Evolutionary conservation across 2,329 filamentous ascomycete species (phyloP).

Genomic region (Myriosclerotinia duriaeana): DNA sequence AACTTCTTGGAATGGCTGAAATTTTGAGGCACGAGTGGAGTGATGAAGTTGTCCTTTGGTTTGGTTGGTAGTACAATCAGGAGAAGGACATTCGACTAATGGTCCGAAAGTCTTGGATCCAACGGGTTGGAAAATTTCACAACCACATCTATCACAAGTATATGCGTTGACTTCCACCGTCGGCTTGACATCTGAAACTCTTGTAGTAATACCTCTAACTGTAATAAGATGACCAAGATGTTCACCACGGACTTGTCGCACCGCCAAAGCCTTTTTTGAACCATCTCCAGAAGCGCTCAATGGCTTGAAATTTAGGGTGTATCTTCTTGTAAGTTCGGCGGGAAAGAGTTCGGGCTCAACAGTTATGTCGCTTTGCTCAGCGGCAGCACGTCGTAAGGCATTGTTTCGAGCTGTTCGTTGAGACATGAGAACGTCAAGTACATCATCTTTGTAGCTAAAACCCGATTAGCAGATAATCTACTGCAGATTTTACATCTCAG

Average conservation of each 20-base stretch:
- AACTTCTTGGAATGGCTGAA: conserved; percentile 95
- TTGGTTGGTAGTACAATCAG: conserved; percentile 88
- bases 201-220: conserved; percentile 86
- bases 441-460: conserved; percentile 88
- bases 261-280: conserved; percentile 69
- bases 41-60: conserved; percentile 90
- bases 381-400: conserved; percentile 65
- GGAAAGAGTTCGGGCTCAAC: conserved; percentile 79
- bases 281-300: conserved; percentile 66
- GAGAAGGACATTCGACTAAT: conserved; percentile 79
- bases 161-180: conserved; percentile 98
- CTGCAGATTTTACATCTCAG: conserved; percentile 20
- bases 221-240: conserved; percentile 93
- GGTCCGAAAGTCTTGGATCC: conserved; percentile 88
- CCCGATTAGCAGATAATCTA: conserved; percentile 1
- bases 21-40: conserved; percentile 94
- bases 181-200: conserved; percentile 97
- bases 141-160: conserved; percentile 93
- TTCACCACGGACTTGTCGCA: conserved; percentile 88
- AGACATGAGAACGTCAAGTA: conserved; percentile 93
- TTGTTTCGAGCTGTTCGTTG: conserved; percentile 86
- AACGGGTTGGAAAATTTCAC: conserved; percentile 96
- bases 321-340: conserved; percentile 85
- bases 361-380: conserved; percentile 59
- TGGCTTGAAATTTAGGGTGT: conserved; percentile 95